phyloP scores from a whole-genome alignment of 2,329 filamentous ascomycete species.

The Xylaria sp. region DNA sequence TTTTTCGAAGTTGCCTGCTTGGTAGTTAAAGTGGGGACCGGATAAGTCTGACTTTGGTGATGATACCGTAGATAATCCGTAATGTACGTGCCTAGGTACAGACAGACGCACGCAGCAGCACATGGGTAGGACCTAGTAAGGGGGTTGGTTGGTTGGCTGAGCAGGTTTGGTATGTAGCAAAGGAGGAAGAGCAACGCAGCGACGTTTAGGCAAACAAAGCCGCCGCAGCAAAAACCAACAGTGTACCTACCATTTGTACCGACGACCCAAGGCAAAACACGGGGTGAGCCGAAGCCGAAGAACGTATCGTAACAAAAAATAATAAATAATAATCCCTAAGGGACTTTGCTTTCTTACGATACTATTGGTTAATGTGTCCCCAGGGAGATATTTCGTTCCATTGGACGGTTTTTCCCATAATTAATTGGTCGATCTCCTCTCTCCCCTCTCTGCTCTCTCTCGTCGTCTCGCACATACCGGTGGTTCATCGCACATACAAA shows the following conservation, averaged over 20 bases:
- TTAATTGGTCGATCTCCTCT: not conserved
- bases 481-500: too few species aligned
- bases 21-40: too few species aligned
- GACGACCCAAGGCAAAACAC: not conserved
- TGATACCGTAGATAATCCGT: too few species aligned
- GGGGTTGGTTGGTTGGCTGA: not conserved
- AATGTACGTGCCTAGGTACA: not conserved
- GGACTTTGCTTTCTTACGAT: too few species aligned
- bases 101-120: not conserved
- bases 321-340: too few species aligned
- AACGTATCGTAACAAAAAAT: not conserved
- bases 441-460: not conserved
- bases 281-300: not conserved
- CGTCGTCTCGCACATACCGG: not conserved
- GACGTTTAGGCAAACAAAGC: too few species aligned
- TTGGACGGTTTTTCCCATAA: not conserved
- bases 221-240: too few species aligned
- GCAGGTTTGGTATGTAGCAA: too few species aligned
- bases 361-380: not conserved
- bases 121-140: not conserved
- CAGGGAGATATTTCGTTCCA: not conserved
- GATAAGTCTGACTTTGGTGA: too few species aligned
- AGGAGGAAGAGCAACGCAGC: too few species aligned
- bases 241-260: too few species aligned
- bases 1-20: too few species aligned